Conservation (phyloP, 2,329 filamentous ascomycete species). For the Xylariaceae sp. region DNA sequence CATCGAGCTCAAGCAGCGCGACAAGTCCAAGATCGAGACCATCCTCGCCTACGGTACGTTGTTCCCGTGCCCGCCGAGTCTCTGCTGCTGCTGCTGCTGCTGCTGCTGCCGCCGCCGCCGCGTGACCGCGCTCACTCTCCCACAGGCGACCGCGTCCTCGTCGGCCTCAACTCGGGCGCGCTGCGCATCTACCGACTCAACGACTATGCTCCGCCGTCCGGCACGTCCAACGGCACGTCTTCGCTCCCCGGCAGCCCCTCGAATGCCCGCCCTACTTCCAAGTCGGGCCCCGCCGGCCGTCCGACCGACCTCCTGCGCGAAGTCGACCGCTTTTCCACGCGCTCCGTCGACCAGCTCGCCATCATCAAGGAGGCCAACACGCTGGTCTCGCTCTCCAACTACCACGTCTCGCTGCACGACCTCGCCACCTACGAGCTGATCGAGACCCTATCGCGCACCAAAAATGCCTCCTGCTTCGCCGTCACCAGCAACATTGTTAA, state of each 20-base stretch:
- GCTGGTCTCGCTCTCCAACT: conserved; percentile 84
- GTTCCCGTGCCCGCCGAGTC: background rate
- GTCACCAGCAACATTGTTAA: conserved; percentile 94
- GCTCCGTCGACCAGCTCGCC: conserved; percentile 86
- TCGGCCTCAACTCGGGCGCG: conserved; percentile 82
- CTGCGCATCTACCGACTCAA: conserved; percentile 90
- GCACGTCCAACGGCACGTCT: conserved; percentile 28
- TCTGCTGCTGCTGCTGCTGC: too few species aligned
- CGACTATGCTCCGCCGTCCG: conserved; percentile 39
- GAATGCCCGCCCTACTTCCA: conserved; percentile 6
- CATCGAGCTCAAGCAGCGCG: conserved; percentile 89
- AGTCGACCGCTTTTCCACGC: conserved; percentile 86
- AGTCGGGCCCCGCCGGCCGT: conserved; percentile 4
- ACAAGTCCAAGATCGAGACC: conserved; percentile 96
- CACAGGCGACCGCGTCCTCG: conserved; percentile 77
- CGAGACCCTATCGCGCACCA: conserved; percentile 72
- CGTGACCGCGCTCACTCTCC: too few species aligned
- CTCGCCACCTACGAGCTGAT: conserved; percentile 75
- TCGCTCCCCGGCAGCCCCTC: conserved; percentile 6
- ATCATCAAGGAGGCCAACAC: conserved; percentile 93
- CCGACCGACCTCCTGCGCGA: conserved; percentile 78
- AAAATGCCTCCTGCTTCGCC: conserved; percentile 82
- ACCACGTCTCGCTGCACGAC: conserved; percentile 83
- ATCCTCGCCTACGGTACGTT: conserved; percentile 76
- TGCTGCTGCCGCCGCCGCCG: conserved; percentile 1